Conservation (phyloP, 257 asterid genomes). For the Fraxinus anomala region DNA sequence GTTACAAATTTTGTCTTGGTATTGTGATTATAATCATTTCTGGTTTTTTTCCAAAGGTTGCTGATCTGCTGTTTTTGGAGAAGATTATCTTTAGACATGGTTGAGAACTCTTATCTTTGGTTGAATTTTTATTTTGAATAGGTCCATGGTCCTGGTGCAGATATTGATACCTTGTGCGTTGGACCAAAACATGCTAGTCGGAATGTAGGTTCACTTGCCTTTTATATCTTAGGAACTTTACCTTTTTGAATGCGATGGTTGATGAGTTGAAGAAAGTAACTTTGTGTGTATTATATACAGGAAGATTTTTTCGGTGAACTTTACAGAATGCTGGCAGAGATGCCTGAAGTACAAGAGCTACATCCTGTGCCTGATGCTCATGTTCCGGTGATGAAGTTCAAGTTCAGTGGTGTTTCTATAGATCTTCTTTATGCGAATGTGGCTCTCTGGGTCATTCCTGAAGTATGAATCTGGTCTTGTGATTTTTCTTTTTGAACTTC, state of each 20-base stretch:
- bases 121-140: slow-evolving; percentile 32
- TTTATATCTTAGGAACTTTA: neutral
- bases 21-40: neutral
- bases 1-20: neutral
- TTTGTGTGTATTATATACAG: slow-evolving; percentile 32
- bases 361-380: slow-evolving; percentile 84
- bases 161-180: slow-evolving; percentile 84
- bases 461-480: slow-evolving; percentile 45
- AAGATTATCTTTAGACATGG: neutral
- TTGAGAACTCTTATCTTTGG: slow-evolving; percentile 22
- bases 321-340: slow-evolving; percentile 65
- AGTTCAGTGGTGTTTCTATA: slow-evolving; percentile 70
- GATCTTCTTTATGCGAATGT: slow-evolving; percentile 89
- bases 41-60: neutral
- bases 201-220: slow-evolving; percentile 43
- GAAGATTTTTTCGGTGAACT: slow-evolving; percentile 90
- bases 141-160: slow-evolving; percentile 96
- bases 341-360: slow-evolving; percentile 84
- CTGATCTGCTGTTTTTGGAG: neutral
- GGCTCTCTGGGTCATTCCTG: slow-evolving; percentile 75
- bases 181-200: slow-evolving; percentile 84
- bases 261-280: slow-evolving; percentile 20
- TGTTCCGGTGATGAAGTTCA: slow-evolving; percentile 89
- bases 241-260: neutral
- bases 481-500: neutral